phyloP scores from a whole-genome alignment of 164 flowering plant genomes.

The Cinnamomum micranthum region DNA sequence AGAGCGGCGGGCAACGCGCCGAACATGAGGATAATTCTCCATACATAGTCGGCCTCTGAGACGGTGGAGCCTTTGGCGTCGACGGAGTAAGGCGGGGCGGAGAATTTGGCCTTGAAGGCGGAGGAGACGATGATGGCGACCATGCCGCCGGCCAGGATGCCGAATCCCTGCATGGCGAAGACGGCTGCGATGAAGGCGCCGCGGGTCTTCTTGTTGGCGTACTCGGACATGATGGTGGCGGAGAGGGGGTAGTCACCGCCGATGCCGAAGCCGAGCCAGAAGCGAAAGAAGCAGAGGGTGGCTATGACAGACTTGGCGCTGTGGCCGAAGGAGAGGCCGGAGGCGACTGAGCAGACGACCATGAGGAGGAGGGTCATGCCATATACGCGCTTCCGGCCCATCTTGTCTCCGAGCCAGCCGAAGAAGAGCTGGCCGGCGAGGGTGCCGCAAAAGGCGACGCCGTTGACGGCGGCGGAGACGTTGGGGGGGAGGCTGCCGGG shows the following conservation, averaged over 20 bases:
- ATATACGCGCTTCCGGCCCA: conserved; percentile 38
- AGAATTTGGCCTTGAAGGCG: conserved; percentile 17
- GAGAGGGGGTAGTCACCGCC: conserved; percentile 45
- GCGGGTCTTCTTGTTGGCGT: conserved; percentile 36
- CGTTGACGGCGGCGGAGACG: conserved; percentile 39
- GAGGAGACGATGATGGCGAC: conserved; percentile 27
- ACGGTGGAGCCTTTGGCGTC: conserved; percentile 15
- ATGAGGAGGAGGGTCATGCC: conserved; percentile 36
- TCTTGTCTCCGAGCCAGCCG: conserved; percentile 42
- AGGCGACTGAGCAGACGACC: conserved; percentile 37
- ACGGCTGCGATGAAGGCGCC: conserved; percentile 38
- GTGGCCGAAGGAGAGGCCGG: conserved; percentile 34
- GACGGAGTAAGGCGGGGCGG: conserved; percentile 12
- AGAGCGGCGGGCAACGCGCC: conserved; percentile 38
- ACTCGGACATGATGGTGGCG: conserved; percentile 45
- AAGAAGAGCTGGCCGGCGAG: conserved; percentile 44
- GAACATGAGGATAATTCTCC: conserved; percentile 40
- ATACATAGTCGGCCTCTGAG: conserved; percentile 35
- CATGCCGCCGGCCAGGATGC: conserved; percentile 34
- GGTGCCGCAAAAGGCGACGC: conserved; percentile 41
- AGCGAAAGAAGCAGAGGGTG: conserved; percentile 40
- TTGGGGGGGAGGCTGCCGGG: conserved; percentile 41
- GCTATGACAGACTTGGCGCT: conserved; percentile 21
- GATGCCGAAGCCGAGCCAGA: conserved; percentile 43
- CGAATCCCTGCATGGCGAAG: conserved; percentile 42